These are phyloP conservation scores for Lathyrus aphaca DNA, from an alignment of 306 rosid species.

Conservation along the genomic window DNA sequence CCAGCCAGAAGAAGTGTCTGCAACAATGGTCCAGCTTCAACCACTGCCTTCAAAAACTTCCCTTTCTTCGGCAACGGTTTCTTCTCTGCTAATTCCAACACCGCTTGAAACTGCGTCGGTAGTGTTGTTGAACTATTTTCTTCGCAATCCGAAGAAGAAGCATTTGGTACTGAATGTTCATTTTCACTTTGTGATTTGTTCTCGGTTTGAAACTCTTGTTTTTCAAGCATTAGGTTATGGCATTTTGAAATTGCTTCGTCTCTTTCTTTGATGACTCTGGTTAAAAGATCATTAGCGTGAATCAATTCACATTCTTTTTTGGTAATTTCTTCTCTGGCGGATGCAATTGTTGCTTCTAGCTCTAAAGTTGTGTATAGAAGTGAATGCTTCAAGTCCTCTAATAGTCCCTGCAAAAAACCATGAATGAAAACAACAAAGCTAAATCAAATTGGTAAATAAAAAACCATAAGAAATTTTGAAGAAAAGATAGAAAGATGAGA, in stretches of 20 bases:
- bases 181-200: constrained; percentile 43
- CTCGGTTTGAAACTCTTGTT: constrained; percentile 40
- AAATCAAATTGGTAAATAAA: not conserved
- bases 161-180: constrained; percentile 29
- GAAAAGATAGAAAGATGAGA: not conserved
- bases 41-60: constrained; percentile 75
- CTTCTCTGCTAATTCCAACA: constrained; percentile 46
- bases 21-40: constrained; percentile 87
- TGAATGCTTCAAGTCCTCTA: constrained; percentile 63
- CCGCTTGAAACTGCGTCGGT: constrained; percentile 36
- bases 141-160: constrained; percentile 51
- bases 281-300: constrained; percentile 52
- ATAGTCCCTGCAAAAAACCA: constrained; percentile 57
- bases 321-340: constrained; percentile 70
- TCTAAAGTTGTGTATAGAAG: constrained; percentile 68
- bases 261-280: constrained; percentile 64
- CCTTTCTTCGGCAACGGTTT: constrained; percentile 83
- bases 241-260: constrained; percentile 69
- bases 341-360: constrained; percentile 69
- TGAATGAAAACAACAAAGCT: constrained; percentile 3
- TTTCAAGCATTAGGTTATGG: constrained; percentile 60
- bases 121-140: constrained; percentile 48
- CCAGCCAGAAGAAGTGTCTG: constrained; percentile 85
- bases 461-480: not conserved
- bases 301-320: constrained; percentile 67